Percentiles rank a stretch among this genome's conserved stretches.
phyloP scores from a whole-genome alignment of 768 basidiomycete genomes.

The Ramaria sp. region DNA sequence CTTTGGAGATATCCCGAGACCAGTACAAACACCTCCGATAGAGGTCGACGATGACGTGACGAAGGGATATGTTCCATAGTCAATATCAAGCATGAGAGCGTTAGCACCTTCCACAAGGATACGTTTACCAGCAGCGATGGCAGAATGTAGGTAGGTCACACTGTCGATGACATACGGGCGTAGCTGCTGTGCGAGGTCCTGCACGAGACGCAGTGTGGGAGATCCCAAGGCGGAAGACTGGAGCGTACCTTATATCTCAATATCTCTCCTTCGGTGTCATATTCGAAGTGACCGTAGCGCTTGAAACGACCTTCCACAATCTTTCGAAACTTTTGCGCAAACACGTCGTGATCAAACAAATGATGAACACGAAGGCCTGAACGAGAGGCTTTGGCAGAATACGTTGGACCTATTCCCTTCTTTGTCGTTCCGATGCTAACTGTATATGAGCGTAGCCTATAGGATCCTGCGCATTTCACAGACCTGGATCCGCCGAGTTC shows the following conservation, averaged over 20 bases:
- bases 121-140: conserved; percentile 61
- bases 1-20: conserved; percentile 92
- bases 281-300: conserved; percentile 95
- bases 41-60: conserved; percentile 92
- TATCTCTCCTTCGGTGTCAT: conserved; percentile 97
- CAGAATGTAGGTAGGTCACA: conserved; percentile 72
- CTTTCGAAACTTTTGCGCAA: conserved; percentile 87
- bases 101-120: conserved; percentile 96
- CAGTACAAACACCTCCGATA: conserved; percentile 94
- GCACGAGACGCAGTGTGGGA: background rate
- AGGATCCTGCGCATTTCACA: conserved; percentile 4
- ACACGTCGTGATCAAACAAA: conserved; percentile 76
- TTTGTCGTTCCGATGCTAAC: conserved; percentile 92
- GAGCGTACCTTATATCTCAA: conserved; percentile 69
- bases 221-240: background rate
- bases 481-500: conserved; percentile 87
- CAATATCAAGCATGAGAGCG: conserved; percentile 96
- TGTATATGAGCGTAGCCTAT: background rate
- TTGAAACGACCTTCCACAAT: conserved; percentile 97
- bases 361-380: conserved; percentile 96
- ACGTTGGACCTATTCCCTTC: conserved; percentile 97
- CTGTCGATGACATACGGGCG: conserved; percentile 87
- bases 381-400: conserved; percentile 94
- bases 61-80: conserved; percentile 96
- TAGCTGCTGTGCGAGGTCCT: conserved; percentile 78